Evolutionary conservation across 345 rosid species (phyloP), one percentile per base, ranked within the genome.

Genomic region (Streptanthus diversifolius): DNA sequence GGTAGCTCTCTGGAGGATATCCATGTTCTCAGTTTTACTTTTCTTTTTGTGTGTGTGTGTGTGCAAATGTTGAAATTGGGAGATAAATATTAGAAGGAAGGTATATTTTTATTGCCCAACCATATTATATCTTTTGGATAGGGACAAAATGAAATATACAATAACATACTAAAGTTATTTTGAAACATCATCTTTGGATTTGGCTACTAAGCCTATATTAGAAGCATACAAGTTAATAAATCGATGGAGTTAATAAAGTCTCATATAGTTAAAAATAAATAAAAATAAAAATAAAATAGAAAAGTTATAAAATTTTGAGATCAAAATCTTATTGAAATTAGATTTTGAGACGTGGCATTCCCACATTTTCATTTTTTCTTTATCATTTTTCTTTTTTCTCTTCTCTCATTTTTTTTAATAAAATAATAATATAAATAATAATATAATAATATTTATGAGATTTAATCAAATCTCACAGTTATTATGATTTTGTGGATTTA

Each of bases 1-100:
- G 79, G 79, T 75, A 68, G 79, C 79, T 75, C 64, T 30, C 63
- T 75, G 58, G 64, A 68, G 5, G 64, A 75, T 75, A 53, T 75
- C 63, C 79, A 75, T 75, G 74, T 75, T 68, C 56, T 53, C 78
- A 37, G 7, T 8, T 53, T 53, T 48, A 61, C 63, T 27, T 51
- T 21, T n/a, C 18, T 3, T 29, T 49, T 14, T 48, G 10, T 47
- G 11, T 19, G 13, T n/a, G n/a, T n/a, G n/a, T n/a, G 59, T 39
- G 53, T 30, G 24, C 39, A 32, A 22, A 63, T 58, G 32, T 72
- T 52, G 8, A 60, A 41, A n/a, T 55, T 68, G 5, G 36, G 15
- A 36, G 24, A 37, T 52, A 36, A 36, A 52, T 51, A 35, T 25
- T 61, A 2, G 13, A 39, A 12, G 48, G 8, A 60, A 60, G 21